These are phyloP conservation scores for Pyrrhoderma lamaoense DNA, from an alignment of 1,284 basidiomycete species.

Conservation along the genomic window DNA sequence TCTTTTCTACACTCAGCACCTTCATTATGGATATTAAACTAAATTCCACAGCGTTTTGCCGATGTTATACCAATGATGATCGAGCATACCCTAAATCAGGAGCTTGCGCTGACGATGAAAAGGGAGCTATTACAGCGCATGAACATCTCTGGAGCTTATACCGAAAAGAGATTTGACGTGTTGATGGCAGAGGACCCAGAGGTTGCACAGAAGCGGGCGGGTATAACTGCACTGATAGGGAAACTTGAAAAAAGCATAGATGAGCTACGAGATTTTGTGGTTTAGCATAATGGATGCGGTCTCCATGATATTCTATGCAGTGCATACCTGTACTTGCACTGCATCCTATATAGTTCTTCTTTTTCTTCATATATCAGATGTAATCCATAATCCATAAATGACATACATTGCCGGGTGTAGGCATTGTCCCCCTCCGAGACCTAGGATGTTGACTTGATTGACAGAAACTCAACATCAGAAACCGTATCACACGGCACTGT, in stretches of 20 bases:
- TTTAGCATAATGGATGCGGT: no score
- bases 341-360: no score
- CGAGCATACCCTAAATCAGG: constrained; percentile 15
- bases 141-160: constrained; percentile 1
- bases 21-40: neutral
- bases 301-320: no score
- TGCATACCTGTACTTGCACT: no score
- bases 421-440: no score
- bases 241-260: constrained; percentile 5
- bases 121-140: constrained; percentile 6
- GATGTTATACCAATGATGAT: constrained; percentile 14
- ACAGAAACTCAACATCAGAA: no score
- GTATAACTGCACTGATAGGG: constrained; percentile 1
- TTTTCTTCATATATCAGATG: no score
- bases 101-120: constrained; percentile 8
- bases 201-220: constrained; percentile 1
- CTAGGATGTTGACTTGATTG: no score
- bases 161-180: constrained; percentile 1
- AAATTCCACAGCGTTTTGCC: constrained; percentile 4
- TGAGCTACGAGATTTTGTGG: constrained; percentile 7
- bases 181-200: constrained; percentile 13
- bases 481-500: no score
- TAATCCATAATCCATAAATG: no score
- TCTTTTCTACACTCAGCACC: neutral
- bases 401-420: no score